Base-by-base conservation (phyloP, 2,329 filamentous ascomycete species). In the Pseudovirgaria hyperparasitica region DNA sequence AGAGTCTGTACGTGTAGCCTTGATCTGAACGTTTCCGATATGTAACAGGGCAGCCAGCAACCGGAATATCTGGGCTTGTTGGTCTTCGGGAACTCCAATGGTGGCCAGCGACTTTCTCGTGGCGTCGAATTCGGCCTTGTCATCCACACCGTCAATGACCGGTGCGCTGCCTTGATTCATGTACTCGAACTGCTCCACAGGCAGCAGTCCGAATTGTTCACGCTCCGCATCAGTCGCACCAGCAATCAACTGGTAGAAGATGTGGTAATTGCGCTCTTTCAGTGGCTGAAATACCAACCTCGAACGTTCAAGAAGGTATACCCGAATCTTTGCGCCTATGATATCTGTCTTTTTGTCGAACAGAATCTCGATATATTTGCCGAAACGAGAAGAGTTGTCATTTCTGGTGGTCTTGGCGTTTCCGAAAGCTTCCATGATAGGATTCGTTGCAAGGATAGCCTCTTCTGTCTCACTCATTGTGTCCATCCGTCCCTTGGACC, bases 351-450 rank as follows among this genome's bases (percentile, higher is more conserved):
- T 72, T 37, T 82, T 73, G 60, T 96, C 86, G 56, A 98, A 98
- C 84, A 96, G 87, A 52, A 98, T 98, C 62, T 98, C 90, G 45
- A 98, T 96, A 57, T 98, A 98, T 67, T 98, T 98, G 55, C 90
- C 90, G 58, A 98, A 98, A 48, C 90, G 75, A 22, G 90, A 98
- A 23, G 90, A 98, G 61, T 98, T 98, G 61, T 98, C 90, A 62
- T 98, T 98, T 54, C 90, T 72, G 8, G 90, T 98, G n/a, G 90
- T 98, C 63, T 98, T 98, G 29, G 90, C 90, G 63, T 98, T 98
- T 54, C 90, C 90, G 50, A 98, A 98, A 18, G 90, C 87, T 71
- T 98, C 90, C 90, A 98, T 98, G 53, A 98, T 93, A 20, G 90
- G 90, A 54, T 98, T 98, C 28, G 90, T 98, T 16, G 90, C 90